Evolutionary conservation across 108 stramenopile genomes (phyloP).

Genomic region (Parmales sp.): DNA sequence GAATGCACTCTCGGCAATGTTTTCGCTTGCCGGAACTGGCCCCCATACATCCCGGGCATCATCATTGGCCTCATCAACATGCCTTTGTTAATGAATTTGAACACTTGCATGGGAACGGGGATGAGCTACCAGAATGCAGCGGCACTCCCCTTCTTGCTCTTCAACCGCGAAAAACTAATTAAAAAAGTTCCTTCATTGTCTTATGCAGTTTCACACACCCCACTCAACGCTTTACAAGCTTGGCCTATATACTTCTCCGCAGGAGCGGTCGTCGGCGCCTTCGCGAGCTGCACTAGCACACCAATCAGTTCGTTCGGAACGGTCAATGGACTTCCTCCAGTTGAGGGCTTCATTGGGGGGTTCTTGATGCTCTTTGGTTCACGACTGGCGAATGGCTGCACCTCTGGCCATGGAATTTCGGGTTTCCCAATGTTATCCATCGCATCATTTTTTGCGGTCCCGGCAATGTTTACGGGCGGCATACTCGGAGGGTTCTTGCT

Average conservation of each 20-base stretch:
- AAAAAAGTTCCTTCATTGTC: background rate
- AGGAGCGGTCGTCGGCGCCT: background rate
- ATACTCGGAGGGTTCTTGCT: background rate
- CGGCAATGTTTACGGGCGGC: constrained; percentile 10
- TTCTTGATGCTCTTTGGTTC: constrained; percentile 9
- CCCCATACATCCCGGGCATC: background rate
- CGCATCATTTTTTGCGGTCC: background rate
- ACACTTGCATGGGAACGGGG: background rate
- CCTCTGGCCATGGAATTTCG: constrained; percentile 6
- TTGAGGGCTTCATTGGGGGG: constrained; percentile 5
- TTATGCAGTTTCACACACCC: too few species aligned
- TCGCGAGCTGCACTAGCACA: background rate
- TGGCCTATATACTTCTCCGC: background rate
- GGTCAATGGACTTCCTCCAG: background rate
- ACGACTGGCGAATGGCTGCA: constrained; percentile 9
- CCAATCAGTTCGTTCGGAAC: background rate
- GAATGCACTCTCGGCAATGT: too few species aligned
- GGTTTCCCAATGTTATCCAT: constrained; percentile 1
- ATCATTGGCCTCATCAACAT: background rate
- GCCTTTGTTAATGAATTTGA: background rate
- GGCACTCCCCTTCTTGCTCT: background rate
- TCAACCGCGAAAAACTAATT: background rate
- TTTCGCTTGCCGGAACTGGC: background rate
- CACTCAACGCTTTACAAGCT: background rate
- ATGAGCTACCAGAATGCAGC: background rate